Conservation (phyloP, 345 rosid species). For the Syzygium aqueum region DNA sequence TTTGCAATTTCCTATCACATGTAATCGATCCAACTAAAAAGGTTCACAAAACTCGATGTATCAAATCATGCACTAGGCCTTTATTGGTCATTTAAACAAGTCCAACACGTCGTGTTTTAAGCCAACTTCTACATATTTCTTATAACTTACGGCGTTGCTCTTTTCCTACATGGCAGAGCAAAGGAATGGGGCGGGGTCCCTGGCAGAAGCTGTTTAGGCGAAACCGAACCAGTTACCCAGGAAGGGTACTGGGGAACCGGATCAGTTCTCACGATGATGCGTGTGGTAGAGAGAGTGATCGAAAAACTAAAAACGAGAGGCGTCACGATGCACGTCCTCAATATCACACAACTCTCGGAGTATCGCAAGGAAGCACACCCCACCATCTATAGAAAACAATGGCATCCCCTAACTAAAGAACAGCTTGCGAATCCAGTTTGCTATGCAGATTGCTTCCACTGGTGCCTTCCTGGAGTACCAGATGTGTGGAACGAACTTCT, state of each 20-base stretch:
- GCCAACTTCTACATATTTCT: neutral
- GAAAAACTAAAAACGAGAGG: constrained; percentile 39
- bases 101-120: neutral
- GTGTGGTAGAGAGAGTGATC: constrained; percentile 29
- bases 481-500: constrained; percentile 91
- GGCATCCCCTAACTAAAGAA: constrained; percentile 46
- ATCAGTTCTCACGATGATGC: constrained; percentile 45
- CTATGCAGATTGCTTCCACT: constrained; percentile 80
- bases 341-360: constrained; percentile 67
- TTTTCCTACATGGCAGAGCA: constrained; percentile 28
- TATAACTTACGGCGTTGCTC: neutral
- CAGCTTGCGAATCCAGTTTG: constrained; percentile 40
- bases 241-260: constrained; percentile 47
- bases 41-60: neutral
- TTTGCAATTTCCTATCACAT: neutral
- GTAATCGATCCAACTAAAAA: neutral
- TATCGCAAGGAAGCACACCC: constrained; percentile 87
- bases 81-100: neutral
- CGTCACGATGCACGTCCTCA: constrained; percentile 41
- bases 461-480: constrained; percentile 94
- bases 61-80: neutral
- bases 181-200: constrained; percentile 64
- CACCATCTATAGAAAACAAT: constrained; percentile 55
- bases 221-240: constrained; percentile 29
- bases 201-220: constrained; percentile 49